These are phyloP conservation scores for Mycosarcoma mackinlayi DNA, from an alignment of 1,284 basidiomycete species.

Conservation along the genomic window DNA sequence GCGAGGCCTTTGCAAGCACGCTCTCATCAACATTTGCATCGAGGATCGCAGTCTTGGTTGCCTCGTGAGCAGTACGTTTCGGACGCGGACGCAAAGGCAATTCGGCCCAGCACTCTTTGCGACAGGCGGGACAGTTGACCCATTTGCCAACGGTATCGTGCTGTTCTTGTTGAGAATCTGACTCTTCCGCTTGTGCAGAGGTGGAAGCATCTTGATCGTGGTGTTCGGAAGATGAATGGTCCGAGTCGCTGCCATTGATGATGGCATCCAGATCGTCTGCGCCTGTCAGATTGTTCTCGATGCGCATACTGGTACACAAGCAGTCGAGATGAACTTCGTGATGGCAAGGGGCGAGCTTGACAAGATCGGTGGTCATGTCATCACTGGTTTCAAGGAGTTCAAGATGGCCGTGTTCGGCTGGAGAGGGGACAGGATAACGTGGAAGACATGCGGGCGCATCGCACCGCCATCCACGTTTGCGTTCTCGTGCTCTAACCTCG, in stretches of 20 bases:
- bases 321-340: slow-evolving; percentile 65
- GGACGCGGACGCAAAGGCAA: slow-evolving; percentile 51
- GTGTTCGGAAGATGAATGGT: neutral
- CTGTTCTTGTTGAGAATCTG: slow-evolving; percentile 18
- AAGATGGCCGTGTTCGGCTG: slow-evolving; percentile 20
- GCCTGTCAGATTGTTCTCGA: slow-evolving; percentile 36
- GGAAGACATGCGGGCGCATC: slow-evolving; percentile 61
- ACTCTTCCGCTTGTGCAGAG: slow-evolving; percentile 5
- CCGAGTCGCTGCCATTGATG: neutral
- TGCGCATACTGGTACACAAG: slow-evolving; percentile 56
- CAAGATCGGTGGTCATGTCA: slow-evolving; percentile 37
- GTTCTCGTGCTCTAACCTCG: slow-evolving; percentile 53
- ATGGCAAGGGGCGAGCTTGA: slow-evolving; percentile 57
- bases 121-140: slow-evolving; percentile 60
- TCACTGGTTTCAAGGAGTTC: slow-evolving; percentile 33
- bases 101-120: slow-evolving; percentile 62
- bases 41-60: neutral
- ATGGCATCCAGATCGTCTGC: slow-evolving; percentile 17
- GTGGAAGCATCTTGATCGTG: neutral
- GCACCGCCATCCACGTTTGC: slow-evolving; percentile 55
- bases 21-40: neutral
- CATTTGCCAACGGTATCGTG: slow-evolving; percentile 58
- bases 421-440: slow-evolving; percentile 40
- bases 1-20: neutral
- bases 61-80: slow-evolving; percentile 7